These are phyloP conservation scores for Lodderomyces margitis DNA, from an alignment of 1,139 yeast species.

Conservation along the genomic window DNA sequence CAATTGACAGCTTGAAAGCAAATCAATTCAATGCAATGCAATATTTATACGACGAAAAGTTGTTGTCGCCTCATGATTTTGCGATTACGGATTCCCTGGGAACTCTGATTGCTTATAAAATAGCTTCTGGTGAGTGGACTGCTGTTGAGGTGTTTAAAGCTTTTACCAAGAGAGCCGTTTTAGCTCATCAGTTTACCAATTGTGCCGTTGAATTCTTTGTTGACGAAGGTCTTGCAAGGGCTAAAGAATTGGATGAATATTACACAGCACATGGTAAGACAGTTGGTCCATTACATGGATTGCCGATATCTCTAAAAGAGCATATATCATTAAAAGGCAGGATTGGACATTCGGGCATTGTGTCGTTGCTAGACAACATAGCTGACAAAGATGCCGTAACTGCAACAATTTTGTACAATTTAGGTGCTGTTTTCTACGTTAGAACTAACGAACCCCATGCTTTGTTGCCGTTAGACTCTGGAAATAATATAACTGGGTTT, in stretches of 20 bases:
- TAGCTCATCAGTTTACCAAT: conserved; percentile 46
- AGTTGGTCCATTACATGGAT: conserved; percentile 37
- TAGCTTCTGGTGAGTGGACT: conserved; percentile 33
- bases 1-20: conserved; percentile 36
- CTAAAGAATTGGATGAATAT: conserved; percentile 28
- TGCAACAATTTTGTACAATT: conserved; percentile 23
- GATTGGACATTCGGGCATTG: conserved; percentile 63
- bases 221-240: conserved; percentile 30
- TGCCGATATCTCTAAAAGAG: conserved; percentile 45
- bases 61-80: conserved; percentile 44
- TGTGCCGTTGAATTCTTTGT: conserved; percentile 36
- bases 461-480: conserved; percentile 41
- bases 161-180: conserved; percentile 47
- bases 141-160: conserved; percentile 50
- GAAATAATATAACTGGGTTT: conserved; percentile 33
- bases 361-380: conserved; percentile 49
- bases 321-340: conserved; percentile 59
- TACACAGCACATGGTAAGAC: conserved; percentile 23
- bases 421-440: conserved; percentile 35
- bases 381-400: conserved; percentile 33
- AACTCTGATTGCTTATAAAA: conserved; percentile 30
- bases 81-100: conserved; percentile 48
- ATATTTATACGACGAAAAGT: conserved; percentile 39
- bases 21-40: conserved; percentile 46
- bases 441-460: conserved; percentile 37